A percentile compares a stretch with the other conserved stretches of the same genome.
Conservation (phyloP, 2,329 filamentous ascomycete genomes). For the Dactylellina parvicollis region DNA sequence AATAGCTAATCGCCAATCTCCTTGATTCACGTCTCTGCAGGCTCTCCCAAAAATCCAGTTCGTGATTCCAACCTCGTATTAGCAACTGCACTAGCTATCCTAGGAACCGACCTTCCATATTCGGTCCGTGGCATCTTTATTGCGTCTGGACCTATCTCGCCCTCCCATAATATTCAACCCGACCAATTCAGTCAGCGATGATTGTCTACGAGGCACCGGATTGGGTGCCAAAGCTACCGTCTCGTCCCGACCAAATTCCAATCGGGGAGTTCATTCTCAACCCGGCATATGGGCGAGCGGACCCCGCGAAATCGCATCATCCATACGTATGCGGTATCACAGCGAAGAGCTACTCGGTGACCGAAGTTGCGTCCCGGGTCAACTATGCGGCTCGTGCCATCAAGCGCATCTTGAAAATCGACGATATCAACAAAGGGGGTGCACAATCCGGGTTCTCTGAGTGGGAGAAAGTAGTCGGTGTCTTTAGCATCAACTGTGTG, state of each 20-base stretch:
- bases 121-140: too few species aligned
- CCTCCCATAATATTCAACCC: neutral
- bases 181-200: constrained; percentile 17
- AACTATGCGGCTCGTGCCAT: constrained; percentile 75
- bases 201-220: constrained; percentile 65
- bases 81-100: too few species aligned
- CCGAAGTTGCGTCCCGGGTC: constrained; percentile 73
- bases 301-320: constrained; percentile 71
- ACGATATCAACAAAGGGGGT: constrained; percentile 70
- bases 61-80: too few species aligned
- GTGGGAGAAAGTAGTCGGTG: constrained; percentile 81
- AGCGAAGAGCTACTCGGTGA: constrained; percentile 72
- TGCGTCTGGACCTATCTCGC: neutral
- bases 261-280: constrained; percentile 80
- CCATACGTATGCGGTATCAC: constrained; percentile 82
- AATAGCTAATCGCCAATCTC: too few species aligned
- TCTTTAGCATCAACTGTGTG: constrained; percentile 85
- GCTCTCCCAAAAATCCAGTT: too few species aligned
- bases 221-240: constrained; percentile 62
- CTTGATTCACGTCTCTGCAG: too few species aligned
- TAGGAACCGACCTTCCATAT: too few species aligned
- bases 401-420: constrained; percentile 75
- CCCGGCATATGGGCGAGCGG: constrained; percentile 74
- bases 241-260: constrained; percentile 77
- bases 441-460: constrained; percentile 63